Percentiles rank a stretch among this genome's conserved stretches.
These are phyloP conservation scores for Sequoia sempervirens DNA, from an alignment of 75 land plant species.

Conservation along the genomic window DNA sequence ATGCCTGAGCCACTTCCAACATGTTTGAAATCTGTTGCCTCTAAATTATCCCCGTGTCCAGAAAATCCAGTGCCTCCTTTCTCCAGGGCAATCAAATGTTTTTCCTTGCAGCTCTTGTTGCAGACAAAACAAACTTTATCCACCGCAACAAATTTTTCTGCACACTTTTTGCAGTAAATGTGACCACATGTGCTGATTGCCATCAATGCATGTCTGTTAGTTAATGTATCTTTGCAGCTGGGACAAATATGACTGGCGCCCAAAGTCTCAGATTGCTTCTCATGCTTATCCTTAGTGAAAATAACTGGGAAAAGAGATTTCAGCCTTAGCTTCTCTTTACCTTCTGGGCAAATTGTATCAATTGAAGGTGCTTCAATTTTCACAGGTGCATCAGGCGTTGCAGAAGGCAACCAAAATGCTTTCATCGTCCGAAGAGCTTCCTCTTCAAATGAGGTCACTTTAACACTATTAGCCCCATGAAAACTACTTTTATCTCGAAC, in stretches of 20 bases:
- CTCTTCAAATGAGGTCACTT: slow-evolving; percentile 86
- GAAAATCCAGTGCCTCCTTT: slow-evolving; percentile 97
- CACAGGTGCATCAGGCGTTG: slow-evolving; percentile 84
- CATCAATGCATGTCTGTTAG: slow-evolving; percentile 66
- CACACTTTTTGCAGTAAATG: slow-evolving; percentile 92
- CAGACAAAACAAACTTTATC: slow-evolving; percentile 80
- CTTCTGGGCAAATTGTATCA: slow-evolving; percentile 86
- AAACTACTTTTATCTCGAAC: slow-evolving; percentile 58
- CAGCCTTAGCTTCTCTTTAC: slow-evolving; percentile 87
- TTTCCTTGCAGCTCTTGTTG: slow-evolving; percentile 72
- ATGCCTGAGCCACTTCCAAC: slow-evolving; percentile 93
- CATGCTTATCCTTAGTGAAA: slow-evolving; percentile 55
- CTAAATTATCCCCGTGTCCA: slow-evolving; percentile 77
- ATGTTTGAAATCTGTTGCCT: slow-evolving; percentile 91
- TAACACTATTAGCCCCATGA: slow-evolving; percentile 98
- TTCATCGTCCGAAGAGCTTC: slow-evolving; percentile 97
- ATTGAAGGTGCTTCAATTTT: slow-evolving; percentile 75
- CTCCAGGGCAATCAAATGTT: slow-evolving; percentile 60
- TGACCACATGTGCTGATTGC: slow-evolving; percentile 90
- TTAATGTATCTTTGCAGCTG: slow-evolving; percentile 87
- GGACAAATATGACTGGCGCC: slow-evolving; percentile 77
- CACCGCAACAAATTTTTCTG: slow-evolving; percentile 63
- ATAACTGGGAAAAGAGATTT: slow-evolving; percentile 72
- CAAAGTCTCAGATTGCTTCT: slow-evolving; percentile 29
- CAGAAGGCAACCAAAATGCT: slow-evolving; percentile 98